Evolutionary conservation across 78 protist genomes (phyloP).

Genomic region (Speleostelium caveatum): DNA sequence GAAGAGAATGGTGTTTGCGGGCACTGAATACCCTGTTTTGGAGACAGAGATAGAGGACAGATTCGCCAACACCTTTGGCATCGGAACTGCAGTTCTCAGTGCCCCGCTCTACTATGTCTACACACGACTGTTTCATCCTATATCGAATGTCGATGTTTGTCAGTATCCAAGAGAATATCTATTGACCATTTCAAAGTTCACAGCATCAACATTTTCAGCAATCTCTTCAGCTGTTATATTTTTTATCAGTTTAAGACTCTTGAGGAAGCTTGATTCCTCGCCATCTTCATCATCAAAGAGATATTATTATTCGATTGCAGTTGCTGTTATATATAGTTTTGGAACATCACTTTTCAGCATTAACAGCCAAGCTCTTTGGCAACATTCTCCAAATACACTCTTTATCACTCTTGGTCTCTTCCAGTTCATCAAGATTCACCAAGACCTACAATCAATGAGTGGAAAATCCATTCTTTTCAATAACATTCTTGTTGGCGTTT

Average conservation of each 20-base stretch:
- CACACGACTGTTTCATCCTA: neutral
- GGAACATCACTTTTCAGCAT: slow-evolving; percentile 14
- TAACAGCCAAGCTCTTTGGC: slow-evolving; percentile 23
- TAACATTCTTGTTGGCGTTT: neutral
- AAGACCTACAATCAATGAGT: neutral
- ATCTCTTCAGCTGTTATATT: neutral
- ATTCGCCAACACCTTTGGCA: slow-evolving; percentile 14
- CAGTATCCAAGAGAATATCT: neutral
- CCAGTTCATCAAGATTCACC: neutral
- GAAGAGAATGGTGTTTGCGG: neutral
- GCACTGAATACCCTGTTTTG: neutral
- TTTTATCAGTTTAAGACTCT: neutral
- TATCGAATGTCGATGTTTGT: neutral
- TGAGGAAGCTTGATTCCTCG: neutral
- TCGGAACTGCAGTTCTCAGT: slow-evolving; percentile 7
- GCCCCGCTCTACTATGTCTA: slow-evolving; percentile 8
- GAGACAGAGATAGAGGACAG: neutral
- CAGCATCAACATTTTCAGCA: slow-evolving; percentile 18
- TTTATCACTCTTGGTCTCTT: neutral
- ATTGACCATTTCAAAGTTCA: neutral
- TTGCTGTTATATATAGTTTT: neutral
- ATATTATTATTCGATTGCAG: neutral
- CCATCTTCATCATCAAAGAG: neutral
- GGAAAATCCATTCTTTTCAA: neutral
- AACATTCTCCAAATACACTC: slow-evolving; percentile 21